These are phyloP conservation scores for Peronospora farinosa DNA, from an alignment of 352 stramenopile genomes.

Conservation along the genomic window DNA sequence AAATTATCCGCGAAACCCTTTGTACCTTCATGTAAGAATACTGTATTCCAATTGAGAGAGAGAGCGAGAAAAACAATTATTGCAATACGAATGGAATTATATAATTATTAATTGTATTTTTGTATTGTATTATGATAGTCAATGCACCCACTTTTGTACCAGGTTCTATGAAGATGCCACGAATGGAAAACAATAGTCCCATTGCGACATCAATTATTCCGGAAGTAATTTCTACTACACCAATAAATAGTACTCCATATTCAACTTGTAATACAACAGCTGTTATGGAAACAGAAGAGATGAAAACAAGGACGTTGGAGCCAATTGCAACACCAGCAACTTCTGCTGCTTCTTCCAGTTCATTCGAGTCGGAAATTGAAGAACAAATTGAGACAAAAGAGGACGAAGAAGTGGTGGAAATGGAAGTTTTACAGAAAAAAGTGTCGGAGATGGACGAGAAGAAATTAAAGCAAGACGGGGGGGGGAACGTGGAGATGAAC, in stretches of 20 bases:
- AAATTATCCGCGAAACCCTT: constrained; percentile 58
- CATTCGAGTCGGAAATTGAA: constrained; percentile 36
- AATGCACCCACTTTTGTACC: constrained; percentile 33
- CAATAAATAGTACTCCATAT: constrained; percentile 1
- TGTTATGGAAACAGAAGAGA: constrained; percentile 5
- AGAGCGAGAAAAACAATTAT: neutral
- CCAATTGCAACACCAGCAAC: constrained; percentile 23
- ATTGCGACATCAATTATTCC: constrained; percentile 10
- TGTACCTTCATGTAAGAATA: constrained; percentile 41
- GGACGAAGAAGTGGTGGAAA: constrained; percentile 7
- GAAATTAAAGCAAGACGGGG: constrained; percentile 23
- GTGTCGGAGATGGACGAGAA: constrained; percentile 15
- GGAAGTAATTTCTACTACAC: neutral
- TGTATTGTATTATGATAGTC: constrained; percentile 25
- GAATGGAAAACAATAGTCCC: constrained; percentile 14
- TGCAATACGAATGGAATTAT: neutral
- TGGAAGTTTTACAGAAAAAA: constrained; percentile 3
- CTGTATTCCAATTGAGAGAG: neutral
- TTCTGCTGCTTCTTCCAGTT: constrained; percentile 21
- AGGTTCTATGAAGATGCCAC: constrained; percentile 17
- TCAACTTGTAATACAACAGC: neutral
- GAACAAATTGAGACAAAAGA: constrained; percentile 12
- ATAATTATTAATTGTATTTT: constrained; percentile 2
- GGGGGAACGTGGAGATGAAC: constrained; percentile 18
- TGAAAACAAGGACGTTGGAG: constrained; percentile 9